Conservation (phyloP, 441 rosid species). For the Erodium chrysanthum region DNA sequence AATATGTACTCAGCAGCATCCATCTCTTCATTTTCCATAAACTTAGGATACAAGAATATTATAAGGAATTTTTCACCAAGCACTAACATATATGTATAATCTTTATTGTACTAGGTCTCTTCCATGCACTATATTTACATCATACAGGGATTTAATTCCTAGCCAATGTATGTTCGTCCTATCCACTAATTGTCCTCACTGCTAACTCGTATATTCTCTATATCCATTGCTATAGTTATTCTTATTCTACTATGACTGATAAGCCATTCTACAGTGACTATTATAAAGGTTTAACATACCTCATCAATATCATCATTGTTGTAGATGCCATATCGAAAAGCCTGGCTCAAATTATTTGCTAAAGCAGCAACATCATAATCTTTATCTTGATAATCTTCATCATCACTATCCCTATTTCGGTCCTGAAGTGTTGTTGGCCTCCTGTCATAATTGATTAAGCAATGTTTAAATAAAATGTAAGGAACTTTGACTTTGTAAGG, state of each 20-base stretch:
- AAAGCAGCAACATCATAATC: conserved; percentile 93
- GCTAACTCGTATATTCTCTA: neutral
- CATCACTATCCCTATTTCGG: conserved; percentile 82
- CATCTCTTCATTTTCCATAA: neutral
- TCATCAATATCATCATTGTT: conserved; percentile 66
- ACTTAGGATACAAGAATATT: neutral
- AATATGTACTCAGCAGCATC: neutral
- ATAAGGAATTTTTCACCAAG: neutral
- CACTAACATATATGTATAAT: neutral
- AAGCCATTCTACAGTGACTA: neutral
- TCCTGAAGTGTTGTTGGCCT: conserved; percentile 83
- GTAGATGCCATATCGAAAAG: conserved; percentile 79
- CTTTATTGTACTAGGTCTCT: neutral
- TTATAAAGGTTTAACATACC: conserved; percentile 27
- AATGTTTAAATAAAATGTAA: conserved; percentile 5
- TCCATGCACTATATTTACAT: neutral
- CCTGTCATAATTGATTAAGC: conserved; percentile 38
- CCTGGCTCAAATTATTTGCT: conserved; percentile 88
- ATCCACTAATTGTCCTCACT: neutral
- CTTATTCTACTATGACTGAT: neutral
- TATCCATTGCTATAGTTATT: neutral
- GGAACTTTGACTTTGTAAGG: conserved; percentile 1
- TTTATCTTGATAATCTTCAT: conserved; percentile 89
- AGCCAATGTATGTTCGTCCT: neutral
- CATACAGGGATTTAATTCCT: neutral